These are phyloP conservation scores for Beauveria medogensis DNA, from an alignment of 2,329 filamentous ascomycete species.

Conservation along the genomic window DNA sequence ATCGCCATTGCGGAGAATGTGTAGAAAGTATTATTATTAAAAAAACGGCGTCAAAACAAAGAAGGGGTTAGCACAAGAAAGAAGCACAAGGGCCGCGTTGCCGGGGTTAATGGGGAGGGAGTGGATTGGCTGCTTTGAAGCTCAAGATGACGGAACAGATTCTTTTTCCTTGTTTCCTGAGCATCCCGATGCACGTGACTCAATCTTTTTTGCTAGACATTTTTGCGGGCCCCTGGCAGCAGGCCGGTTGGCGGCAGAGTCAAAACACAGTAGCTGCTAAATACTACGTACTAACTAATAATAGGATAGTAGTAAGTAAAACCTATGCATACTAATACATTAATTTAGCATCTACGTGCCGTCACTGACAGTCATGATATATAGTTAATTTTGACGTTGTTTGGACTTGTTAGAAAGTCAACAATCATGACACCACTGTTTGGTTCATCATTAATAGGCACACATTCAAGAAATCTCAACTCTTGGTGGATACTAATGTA, in stretches of 20 bases:
- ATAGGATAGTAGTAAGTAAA: no score
- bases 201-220: background rate
- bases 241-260: background rate
- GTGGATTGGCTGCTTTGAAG: conserved; percentile 5
- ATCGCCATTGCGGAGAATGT: conserved; percentile 35
- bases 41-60: background rate
- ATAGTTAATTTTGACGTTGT: no score
- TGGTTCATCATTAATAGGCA: no score
- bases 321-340: no score
- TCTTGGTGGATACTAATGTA: no score
- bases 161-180: conserved; percentile 8
- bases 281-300: no score
- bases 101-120: background rate
- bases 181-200: conserved; percentile 6
- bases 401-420: no score
- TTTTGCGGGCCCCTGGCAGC: background rate
- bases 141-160: conserved; percentile 11
- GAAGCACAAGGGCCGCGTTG: background rate
- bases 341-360: no score
- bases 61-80: background rate
- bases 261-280: no score
- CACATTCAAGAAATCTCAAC: no score
- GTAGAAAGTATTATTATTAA: conserved; percentile 1
- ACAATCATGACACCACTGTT: no score
- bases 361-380: no score